Evolutionary conservation across 139 green algal species (phyloP), one percentile per base, ranked within the genome.

Genomic region (Micractinium conductrix): DNA sequence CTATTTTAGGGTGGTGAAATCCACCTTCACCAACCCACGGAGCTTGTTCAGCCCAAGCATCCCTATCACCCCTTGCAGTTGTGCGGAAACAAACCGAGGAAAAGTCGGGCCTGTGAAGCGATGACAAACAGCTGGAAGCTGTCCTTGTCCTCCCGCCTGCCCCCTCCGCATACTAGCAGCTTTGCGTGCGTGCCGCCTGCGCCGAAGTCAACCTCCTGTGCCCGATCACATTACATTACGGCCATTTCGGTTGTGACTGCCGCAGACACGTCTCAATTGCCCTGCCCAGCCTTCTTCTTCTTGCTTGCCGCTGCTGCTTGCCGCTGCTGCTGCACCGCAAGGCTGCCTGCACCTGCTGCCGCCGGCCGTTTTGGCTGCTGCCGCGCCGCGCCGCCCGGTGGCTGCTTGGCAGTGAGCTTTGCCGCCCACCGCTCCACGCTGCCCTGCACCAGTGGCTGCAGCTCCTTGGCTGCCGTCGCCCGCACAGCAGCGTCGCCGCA

Each of bases 391-490:
- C 69, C 69, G n/a, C n/a, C 19, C 2, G 42, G 6, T 68, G 74
- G 74, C 45, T 80, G 71, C 74, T 80, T 63, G 19, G 24, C 19
- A 30, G 42, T 37, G 8, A 53, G 70, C 70, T 37, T 50, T 14
- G 35, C 43, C 40, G 70, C 70, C 69, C 89, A 94, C 2, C 50
- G 80, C 1, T 79, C 79, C 50, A 90, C 50, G 82, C 68, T 73
- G 21, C 89, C 80, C 14, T 67, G 58, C 3, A 85, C 79, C 79
- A 91, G 37, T 7, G 86, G 60, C 40, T 70, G 17, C 42, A 94
- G 78, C 86, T 95, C 91, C 48, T 80, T 85, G 2, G 60, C 62
- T 4, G 84, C 91, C 21, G 67, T 86, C 45, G 40, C 43, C 67
- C 53, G 79, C 7, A 92, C 89, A 1, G 72, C 40, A 43, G 16